Evolutionary conservation across 2,329 filamentous ascomycete species (phyloP), one percentile per base, ranked within the genome.

Genomic region (Corynespora cassiicola): DNA sequence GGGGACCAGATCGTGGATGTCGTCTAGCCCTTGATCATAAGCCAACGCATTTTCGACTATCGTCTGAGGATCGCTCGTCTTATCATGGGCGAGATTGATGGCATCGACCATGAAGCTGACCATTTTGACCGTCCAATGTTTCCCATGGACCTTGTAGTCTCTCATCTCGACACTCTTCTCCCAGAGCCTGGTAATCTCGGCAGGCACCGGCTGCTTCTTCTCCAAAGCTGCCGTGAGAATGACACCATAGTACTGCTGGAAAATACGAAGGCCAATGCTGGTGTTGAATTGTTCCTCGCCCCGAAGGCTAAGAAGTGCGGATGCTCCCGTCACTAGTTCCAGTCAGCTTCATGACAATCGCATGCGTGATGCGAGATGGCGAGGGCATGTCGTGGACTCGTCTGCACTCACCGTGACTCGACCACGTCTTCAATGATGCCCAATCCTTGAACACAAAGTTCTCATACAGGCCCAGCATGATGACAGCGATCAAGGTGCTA

Each of bases 391-490:
- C n/a, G n/a, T n/a, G n/a, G n/a, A n/a, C n/a, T n/a, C n/a, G n/a
- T n/a, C n/a, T n/a, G n/a, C n/a, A n/a, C n/a, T n/a, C n/a, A n/a
- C n/a, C n/a, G 36, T 70, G 66, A 12, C 55, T 56, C 17, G 42
- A 47, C 63, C 63, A 68, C 4, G 58, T 49, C 31, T 47, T 40
- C n/a, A 66, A 34, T 7, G 65, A 64, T 12, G 52, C 38, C 15
- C 53, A 48, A 27, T 45, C 49, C 17, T 56, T 45, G 25, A 56
- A 64, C 6, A 52, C 51, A 15, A 65, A 55, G 31, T 52, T 61
- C 36, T 68, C 66, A 28, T 65, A 68, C 36, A 66, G 43, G 5
- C 64, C 58, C 5, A 68, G 51, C 46, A 64, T 45, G 12, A 63
- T 56, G n/a, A 63, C 57, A 7, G 60, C 50, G 5, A 63, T 45